A percentile compares a stretch with the other conserved stretches of the same genome.
phyloP scores from a whole-genome alignment of 768 basidiomycete genomes.

The Naganishia antarctica region DNA sequence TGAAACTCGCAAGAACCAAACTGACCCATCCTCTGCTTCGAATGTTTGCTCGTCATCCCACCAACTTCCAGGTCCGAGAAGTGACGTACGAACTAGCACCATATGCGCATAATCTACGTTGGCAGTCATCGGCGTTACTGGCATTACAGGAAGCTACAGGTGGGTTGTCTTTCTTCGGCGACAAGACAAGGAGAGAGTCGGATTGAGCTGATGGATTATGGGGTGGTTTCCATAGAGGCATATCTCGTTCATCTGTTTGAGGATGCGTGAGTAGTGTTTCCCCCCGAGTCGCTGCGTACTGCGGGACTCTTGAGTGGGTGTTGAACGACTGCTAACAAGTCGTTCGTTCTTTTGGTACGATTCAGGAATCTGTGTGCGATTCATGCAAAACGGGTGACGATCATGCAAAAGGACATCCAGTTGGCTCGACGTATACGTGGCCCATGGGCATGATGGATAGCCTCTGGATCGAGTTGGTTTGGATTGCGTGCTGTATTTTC shows the following conservation, averaged over 20 bases:
- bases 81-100: conserved; percentile 82
- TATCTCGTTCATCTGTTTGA: conserved; percentile 89
- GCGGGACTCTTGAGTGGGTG: too few relatives aligned
- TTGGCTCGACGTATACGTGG: conserved; percentile 92
- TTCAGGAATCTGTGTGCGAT: conserved; percentile 88
- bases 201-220: not conserved
- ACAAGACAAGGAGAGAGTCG: not conserved
- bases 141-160: conserved; percentile 93
- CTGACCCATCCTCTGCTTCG: not conserved
- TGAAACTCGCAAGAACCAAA: too few relatives aligned
- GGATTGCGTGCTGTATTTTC: not conserved
- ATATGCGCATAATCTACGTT: conserved; percentile 66
- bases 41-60: not conserved
- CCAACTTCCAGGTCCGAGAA: conserved; percentile 71
- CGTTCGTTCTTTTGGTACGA: too few relatives aligned
- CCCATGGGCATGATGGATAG: conserved; percentile 58
- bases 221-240: conserved; percentile 31
- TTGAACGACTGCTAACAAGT: not conserved
- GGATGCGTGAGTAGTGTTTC: conserved; percentile 72
- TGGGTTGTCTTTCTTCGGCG: conserved; percentile 49
- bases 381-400: conserved; percentile 94
- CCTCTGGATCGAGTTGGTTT: not conserved
- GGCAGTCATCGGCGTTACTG: conserved; percentile 91
- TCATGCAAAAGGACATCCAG: conserved; percentile 96
- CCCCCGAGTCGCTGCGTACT: not conserved